A percentile compares a stretch with the other conserved stretches of the same genome.
Conservation (phyloP, 2,329 filamentous ascomycete species). For the Monilinia laxa region DNA sequence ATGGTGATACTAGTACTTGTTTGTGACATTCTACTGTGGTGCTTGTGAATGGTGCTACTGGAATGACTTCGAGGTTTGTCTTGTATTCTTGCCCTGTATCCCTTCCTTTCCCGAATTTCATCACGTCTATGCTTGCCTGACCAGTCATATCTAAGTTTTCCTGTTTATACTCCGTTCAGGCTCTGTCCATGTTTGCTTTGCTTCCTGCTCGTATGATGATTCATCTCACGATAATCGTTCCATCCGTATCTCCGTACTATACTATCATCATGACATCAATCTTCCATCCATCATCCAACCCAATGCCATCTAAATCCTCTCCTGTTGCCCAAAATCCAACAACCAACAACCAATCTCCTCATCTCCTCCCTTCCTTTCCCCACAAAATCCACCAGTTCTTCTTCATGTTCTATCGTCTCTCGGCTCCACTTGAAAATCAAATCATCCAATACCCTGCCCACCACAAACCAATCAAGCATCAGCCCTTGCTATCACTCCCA, state of each 20-base stretch:
- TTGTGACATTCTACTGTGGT: conserved; percentile 1
- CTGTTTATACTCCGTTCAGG: background rate
- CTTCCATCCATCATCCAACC: background rate
- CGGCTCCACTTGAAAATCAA: background rate
- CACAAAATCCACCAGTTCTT: conserved; percentile 1
- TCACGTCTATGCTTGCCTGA: background rate
- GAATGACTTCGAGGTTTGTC: background rate
- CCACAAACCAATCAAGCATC: background rate
- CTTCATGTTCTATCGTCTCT: background rate
- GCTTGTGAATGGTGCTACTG: background rate
- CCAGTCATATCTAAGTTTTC: background rate
- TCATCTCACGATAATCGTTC: conserved; percentile 2
- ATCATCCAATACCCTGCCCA: background rate
- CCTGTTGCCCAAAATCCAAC: background rate
- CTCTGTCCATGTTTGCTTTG: conserved; percentile 9
- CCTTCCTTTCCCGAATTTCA: background rate
- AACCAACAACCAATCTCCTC: background rate
- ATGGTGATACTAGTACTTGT: conserved; percentile 13
- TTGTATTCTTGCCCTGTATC: background rate
- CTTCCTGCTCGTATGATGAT: background rate
- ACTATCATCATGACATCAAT: background rate
- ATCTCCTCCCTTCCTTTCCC: conserved; percentile 2
- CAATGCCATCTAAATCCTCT: background rate
- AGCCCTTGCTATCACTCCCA: background rate
- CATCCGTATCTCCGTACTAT: background rate